These are phyloP conservation scores for Quillaja saponaria DNA, from an alignment of 306 rosid species.

Conservation along the genomic window DNA sequence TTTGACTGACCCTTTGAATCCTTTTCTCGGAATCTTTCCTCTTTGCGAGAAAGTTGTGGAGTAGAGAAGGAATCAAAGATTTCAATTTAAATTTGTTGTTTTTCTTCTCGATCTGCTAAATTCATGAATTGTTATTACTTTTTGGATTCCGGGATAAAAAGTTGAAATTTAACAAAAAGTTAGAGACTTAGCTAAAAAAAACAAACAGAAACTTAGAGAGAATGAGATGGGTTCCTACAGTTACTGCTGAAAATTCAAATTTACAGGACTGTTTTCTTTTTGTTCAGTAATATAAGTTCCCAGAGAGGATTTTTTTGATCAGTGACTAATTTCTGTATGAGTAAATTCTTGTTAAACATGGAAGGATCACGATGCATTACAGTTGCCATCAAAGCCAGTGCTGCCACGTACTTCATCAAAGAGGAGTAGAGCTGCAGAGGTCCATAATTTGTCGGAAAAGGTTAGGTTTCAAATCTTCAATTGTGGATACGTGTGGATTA, in stretches of 20 bases:
- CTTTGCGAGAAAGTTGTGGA: no score
- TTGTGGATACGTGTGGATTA: conserved; percentile 3
- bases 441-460: conserved; percentile 95
- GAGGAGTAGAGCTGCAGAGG: conserved; percentile 89
- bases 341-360: conserved; percentile 19
- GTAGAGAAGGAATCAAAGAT: no score
- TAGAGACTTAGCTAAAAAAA: no score
- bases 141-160: no score
- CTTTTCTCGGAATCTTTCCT: no score
- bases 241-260: conserved; percentile 13
- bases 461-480: conserved; percentile 36
- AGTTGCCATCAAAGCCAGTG: conserved; percentile 44
- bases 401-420: conserved; percentile 67
- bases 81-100: no score
- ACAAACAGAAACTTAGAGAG: neutral
- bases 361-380: conserved; percentile 58
- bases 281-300: neutral
- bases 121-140: no score
- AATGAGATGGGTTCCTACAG: conserved; percentile 13
- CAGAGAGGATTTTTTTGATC: conserved; percentile 21
- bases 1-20: no score
- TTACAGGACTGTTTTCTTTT: conserved; percentile 1
- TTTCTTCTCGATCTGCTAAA: no score
- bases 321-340: conserved; percentile 24
- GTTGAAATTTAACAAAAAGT: no score